A percentile compares a stretch with the other conserved stretches of the same genome.
These are phyloP conservation scores for Smittium culicis DNA, from an alignment of 371 early-diverging fungal genomes.

Conservation along the genomic window DNA sequence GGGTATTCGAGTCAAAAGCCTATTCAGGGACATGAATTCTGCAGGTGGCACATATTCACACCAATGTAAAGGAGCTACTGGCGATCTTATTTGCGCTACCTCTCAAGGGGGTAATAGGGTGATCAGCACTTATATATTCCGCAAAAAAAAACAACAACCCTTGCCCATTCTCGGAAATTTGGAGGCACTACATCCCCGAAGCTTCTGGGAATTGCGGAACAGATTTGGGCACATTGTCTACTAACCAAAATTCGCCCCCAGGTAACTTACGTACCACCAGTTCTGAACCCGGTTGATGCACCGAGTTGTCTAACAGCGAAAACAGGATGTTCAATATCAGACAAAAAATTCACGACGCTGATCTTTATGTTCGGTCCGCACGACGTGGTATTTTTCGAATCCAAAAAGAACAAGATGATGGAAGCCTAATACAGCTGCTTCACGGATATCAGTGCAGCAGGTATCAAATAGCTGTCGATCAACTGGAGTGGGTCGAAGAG, in stretches of 20 bases:
- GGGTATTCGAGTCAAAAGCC: no score
- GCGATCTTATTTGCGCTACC: no score
- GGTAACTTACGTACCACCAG: constrained; percentile 1
- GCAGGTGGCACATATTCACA: no score
- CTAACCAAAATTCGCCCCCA: neutral
- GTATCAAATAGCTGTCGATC: neutral
- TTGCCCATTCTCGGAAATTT: no score
- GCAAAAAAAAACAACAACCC: no score
- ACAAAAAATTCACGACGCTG: neutral
- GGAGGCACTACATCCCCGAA: no score
- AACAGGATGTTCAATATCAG: neutral
- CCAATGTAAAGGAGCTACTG: no score
- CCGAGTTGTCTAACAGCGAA: neutral
- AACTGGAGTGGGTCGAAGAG: neutral
- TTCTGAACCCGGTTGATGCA: neutral
- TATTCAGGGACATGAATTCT: no score
- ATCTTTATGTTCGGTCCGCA: neutral
- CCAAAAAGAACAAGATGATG: neutral
- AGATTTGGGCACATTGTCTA: neutral
- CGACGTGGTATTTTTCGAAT: neutral
- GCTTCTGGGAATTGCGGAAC: neutral
- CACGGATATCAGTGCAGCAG: neutral
- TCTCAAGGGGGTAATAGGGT: no score
- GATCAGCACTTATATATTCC: no score
- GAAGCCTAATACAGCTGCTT: neutral